A percentile compares a stretch with the other conserved stretches of the same genome.
Evolutionary conservation across 2,329 filamentous ascomycete species (phyloP).

Genomic region (Aureobasidium pullulans): DNA sequence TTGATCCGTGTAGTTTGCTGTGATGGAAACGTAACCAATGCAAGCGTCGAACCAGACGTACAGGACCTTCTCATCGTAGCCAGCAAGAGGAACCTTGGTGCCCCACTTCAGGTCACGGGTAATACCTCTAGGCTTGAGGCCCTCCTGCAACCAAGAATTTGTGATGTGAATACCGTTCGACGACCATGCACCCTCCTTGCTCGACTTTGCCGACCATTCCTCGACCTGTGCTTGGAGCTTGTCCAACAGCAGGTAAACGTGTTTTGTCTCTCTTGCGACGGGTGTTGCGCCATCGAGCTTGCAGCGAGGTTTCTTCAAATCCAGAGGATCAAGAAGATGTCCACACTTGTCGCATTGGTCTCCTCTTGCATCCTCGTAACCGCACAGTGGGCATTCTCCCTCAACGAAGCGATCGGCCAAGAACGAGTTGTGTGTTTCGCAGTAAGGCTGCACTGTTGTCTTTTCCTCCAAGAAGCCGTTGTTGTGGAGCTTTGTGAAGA

Average conservation of each 20-base stretch:
- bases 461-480: slow-evolving; percentile 85
- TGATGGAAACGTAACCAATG: slow-evolving; percentile 94
- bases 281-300: slow-evolving; percentile 83
- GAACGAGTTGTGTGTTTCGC: slow-evolving; percentile 57
- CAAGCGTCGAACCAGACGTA: slow-evolving; percentile 93
- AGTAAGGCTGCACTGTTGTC: slow-evolving; percentile 84
- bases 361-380: slow-evolving; percentile 44
- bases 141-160: slow-evolving; percentile 73
- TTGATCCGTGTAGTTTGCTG: slow-evolving; percentile 76
- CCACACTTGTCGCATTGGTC: slow-evolving; percentile 50
- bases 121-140: slow-evolving; percentile 78
- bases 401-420: slow-evolving; percentile 82
- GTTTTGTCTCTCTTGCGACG: slow-evolving; percentile 74
- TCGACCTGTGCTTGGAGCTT: slow-evolving; percentile 70
- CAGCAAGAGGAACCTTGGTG: slow-evolving; percentile 51
- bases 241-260: slow-evolving; percentile 83
- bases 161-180: slow-evolving; percentile 70
- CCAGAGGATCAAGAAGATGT: slow-evolving; percentile 41
- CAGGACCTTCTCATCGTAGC: slow-evolving; percentile 70
- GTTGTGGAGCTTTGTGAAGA: slow-evolving; percentile 79
- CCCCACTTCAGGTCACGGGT: slow-evolving; percentile 93
- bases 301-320: slow-evolving; percentile 75
- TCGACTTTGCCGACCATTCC: slow-evolving; percentile 68
- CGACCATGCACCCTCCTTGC: slow-evolving; percentile 68
- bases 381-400: slow-evolving; percentile 67